Conservation (phyloP, 2,329 filamentous ascomycete species). For the Emmonsia crescens region DNA sequence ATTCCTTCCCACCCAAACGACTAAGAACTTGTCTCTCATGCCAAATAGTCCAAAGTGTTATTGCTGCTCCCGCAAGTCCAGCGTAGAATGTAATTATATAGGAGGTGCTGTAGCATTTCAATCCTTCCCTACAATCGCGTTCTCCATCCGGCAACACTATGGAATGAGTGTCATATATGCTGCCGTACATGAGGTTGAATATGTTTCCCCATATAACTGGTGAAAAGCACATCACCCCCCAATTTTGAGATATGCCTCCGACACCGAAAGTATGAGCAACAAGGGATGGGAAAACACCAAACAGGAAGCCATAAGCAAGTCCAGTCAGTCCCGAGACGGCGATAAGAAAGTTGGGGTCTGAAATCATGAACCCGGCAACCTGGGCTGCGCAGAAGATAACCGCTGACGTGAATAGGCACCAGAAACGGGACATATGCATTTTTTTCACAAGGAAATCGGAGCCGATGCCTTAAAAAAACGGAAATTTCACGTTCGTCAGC, state of each 20-base stretch:
- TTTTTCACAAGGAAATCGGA: conserved; percentile 82
- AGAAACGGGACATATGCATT: conserved; percentile 69
- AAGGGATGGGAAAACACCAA: conserved; percentile 86
- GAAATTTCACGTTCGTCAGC: conserved; percentile 7
- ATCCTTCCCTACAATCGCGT: conserved; percentile 62
- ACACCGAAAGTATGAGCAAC: conserved; percentile 87
- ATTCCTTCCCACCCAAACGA: conserved; percentile 17
- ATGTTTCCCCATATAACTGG: conserved; percentile 81
- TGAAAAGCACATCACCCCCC: conserved; percentile 87
- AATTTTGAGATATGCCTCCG: conserved; percentile 81
- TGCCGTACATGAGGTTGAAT: conserved; percentile 86
- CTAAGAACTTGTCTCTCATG: conserved; percentile 27
- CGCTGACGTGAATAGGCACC: conserved; percentile 75
- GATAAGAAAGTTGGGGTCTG: conserved; percentile 65
- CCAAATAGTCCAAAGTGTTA: conserved; percentile 50
- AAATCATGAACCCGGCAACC: conserved; percentile 60
- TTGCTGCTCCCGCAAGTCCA: conserved; percentile 55
- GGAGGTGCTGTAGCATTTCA: conserved; percentile 68
- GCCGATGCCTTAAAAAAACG: conserved; percentile 58
- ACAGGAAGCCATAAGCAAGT: conserved; percentile 83
- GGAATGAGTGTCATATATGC: conserved; percentile 71
- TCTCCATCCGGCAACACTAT: conserved; percentile 57
- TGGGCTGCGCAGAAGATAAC: conserved; percentile 71
- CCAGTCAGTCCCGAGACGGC: conserved; percentile 76
- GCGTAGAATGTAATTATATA: conserved; percentile 69